phyloP scores from a whole-genome alignment of 257 asterid species.

The Rhazya stricta region DNA sequence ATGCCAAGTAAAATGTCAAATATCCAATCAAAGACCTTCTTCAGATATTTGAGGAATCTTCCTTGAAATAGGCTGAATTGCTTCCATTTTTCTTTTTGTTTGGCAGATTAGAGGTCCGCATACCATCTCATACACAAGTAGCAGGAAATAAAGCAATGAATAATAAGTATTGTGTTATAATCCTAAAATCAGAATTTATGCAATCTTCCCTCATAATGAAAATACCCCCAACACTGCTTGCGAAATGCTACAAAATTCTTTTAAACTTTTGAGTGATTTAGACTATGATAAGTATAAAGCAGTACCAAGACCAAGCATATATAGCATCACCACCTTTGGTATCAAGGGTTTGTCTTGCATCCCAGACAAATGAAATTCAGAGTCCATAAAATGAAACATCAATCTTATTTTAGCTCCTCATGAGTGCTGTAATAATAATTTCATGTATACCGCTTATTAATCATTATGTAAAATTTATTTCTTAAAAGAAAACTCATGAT shows the following conservation, averaged over 20 bases:
- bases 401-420: not conserved
- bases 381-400: not conserved
- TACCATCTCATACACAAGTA: no score
- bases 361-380: conserved; percentile 18
- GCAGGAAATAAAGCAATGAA: no score
- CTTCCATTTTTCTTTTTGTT: no score
- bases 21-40: no score
- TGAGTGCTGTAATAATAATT: not conserved
- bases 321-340: conserved; percentile 85
- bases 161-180: conserved; percentile 9
- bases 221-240: conserved; percentile 53
- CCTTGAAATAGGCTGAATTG: no score
- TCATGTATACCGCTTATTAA: not conserved
- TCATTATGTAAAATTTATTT: not conserved
- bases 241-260: conserved; percentile 77
- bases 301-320: conserved; percentile 95
- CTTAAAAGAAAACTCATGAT: no score
- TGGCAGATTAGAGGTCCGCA: no score
- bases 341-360: conserved; percentile 92
- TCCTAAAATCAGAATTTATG: not conserved
- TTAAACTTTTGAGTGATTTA: conserved; percentile 57
- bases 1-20: no score
- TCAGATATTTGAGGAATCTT: no score
- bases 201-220: not conserved
- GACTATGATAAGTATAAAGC: conserved; percentile 85